Base-by-base conservation (phyloP, 257 asterid species). In the Euphrasia confusa region DNA sequence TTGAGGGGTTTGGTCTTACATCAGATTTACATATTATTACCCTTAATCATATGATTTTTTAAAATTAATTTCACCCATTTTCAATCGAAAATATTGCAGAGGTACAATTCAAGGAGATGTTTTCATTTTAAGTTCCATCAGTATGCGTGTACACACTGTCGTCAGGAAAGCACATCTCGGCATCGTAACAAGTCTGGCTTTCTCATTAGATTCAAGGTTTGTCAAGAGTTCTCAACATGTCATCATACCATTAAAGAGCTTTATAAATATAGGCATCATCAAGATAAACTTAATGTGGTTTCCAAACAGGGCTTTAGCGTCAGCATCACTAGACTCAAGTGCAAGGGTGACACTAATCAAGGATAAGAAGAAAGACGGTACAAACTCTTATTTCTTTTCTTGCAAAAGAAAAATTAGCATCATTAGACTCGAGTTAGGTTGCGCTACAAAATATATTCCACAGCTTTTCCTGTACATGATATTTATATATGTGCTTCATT, bases 131-230 rank as follows among this genome's bases (percentile, higher is more conserved):
- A 77, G 72, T 65, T 72, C 90, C 57, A 70, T 63, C 61, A 79
- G 65, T 50, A 69, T 83, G 85, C 77, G 75, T 64, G 86, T 83
- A 68, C 89, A 71, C 28, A 78, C 72, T 55, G 60, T 69, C 37
- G 72, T 87, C 56, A 87, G 72, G 78, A 89, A 78, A 78, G 99
- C 99, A 70, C 99, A 93, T 79, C 84, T 93, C 70, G 97, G 94
- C 68, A 76, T 89, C 50, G 89, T 85, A 42, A 93, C 99, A 48
- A 77, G 94, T 49, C 64, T 87, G 66, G 79, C 84, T 35, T 89
- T 93, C 80, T 87, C 99, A 28, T 78, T 54, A 18, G 87, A 93
- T 82, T 89, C 99, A 21, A 93, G 96, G 99, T 92, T 60, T 60
- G 60, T 61, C 45, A 54, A 18, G 4, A 63, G 33, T 67, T 55